Conservation (phyloP, 768 basidiomycete species). For the Thelephora aurantiotincta region DNA sequence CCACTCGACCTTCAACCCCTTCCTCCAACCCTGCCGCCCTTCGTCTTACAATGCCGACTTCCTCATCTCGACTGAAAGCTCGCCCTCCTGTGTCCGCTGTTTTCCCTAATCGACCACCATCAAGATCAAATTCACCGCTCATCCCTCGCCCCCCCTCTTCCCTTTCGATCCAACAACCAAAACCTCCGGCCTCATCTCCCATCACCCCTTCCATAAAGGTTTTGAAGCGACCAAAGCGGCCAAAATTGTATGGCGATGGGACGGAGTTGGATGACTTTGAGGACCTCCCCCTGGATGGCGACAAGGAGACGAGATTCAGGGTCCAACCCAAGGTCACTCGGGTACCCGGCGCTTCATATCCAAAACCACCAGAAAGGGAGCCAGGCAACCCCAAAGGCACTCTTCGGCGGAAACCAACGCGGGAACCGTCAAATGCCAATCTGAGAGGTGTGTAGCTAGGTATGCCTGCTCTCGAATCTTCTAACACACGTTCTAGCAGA, state of each 20-base stretch:
- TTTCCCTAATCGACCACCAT: slow-evolving; percentile 35
- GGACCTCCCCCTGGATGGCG: slow-evolving; percentile 75
- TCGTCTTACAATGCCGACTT: slow-evolving; percentile 80
- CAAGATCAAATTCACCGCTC: slow-evolving; percentile 44
- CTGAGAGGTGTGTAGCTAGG: slow-evolving; percentile 23
- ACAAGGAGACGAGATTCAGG: slow-evolving; percentile 62
- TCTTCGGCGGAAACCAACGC: slow-evolving; percentile 40
- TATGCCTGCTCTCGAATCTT: background rate
- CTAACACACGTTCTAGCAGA: background rate
- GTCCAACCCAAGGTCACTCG: slow-evolving; percentile 67
- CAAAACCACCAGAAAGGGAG: slow-evolving; percentile 23
- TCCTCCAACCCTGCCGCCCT: slow-evolving; percentile 65
- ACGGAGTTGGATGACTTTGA: slow-evolving; percentile 84
- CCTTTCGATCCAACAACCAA: slow-evolving; percentile 23
- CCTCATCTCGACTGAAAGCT: slow-evolving; percentile 51
- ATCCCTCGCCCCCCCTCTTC: slow-evolving; percentile 45
- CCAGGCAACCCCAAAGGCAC: slow-evolving; percentile 36
- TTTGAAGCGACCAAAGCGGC: slow-evolving; percentile 65
- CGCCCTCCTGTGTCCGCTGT: slow-evolving; percentile 67
- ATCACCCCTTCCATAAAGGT: slow-evolving; percentile 41
- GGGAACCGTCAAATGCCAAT: slow-evolving; percentile 26
- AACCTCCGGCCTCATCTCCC: slow-evolving; percentile 23
- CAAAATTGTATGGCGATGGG: slow-evolving; percentile 69
- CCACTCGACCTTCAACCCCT: slow-evolving; percentile 67
- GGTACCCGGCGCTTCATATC: slow-evolving; percentile 37